Evolutionary conservation across 306 rosid species (phyloP), one percentile per base, ranked within the genome.

Genomic region (Astragalus glycyphyllos): DNA sequence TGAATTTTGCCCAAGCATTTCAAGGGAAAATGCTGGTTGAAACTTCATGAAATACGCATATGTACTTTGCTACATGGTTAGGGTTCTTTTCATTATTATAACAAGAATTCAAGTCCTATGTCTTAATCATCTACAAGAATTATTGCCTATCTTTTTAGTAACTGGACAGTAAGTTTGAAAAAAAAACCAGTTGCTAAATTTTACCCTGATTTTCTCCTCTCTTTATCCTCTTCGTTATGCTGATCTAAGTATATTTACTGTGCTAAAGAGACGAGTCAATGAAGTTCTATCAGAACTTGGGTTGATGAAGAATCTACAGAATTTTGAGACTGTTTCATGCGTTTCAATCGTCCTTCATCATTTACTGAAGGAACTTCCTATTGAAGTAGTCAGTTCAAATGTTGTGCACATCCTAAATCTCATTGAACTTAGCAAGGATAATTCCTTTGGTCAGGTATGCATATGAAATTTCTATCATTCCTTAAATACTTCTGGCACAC

Each of bases 281-380:
- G 74, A 76, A 60, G 82, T 85, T 71, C 87, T 93, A 40, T 17
- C 81, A 64, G 98, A 86, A 77, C 86, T 93, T 75, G 98, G 96
- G 63, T 70, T 90, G 40, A 84, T 79, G 80, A 78, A 57, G 62
- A 80, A 86, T 84, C 89, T 80, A 78, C 88, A 81, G 72, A 61
- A 79, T 57, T 65, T 80, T 68, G 86, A 84, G 59, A 84, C 55
- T 70, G 79, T 75, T 53, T 79, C 87, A 4, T 93, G 87, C 45
- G 85, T 81, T 76, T 88, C 97, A 53, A 59, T 90, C 17, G 71
- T 93, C 77, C 94, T 93, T 73, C 98, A 93, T 83, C 86, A 90
- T 86, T 82, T 93, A 79, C 82, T 93, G 51, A 90, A 89, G 85
- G 94, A 90, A 80, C 92, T 93, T 73, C 96, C 97, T 32, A 38